phyloP scores from a whole-genome alignment of 768 basidiomycete species.

The Pleurotus djamor region DNA sequence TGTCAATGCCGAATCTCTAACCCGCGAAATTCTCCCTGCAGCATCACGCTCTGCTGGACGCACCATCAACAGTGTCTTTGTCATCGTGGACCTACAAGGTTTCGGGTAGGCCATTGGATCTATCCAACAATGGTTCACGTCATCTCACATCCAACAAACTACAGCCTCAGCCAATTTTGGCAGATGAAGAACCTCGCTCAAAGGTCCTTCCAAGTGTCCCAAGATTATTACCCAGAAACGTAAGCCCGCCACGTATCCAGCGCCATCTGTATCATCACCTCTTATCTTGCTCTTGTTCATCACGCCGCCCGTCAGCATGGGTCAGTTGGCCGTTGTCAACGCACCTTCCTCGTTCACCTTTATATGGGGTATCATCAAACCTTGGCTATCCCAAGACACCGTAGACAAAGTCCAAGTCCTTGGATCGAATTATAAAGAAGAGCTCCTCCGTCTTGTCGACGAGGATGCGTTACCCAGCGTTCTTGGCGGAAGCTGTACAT shows the following conservation, averaged over 20 bases:
- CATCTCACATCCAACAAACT: background rate
- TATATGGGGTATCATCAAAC: constrained; percentile 69
- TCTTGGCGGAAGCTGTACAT: constrained; percentile 69
- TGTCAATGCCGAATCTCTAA: constrained; percentile 63
- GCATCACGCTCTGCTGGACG: constrained; percentile 53
- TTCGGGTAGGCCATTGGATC: constrained; percentile 48
- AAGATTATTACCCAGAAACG: constrained; percentile 81
- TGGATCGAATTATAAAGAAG: constrained; percentile 55
- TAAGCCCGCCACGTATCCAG: constrained; percentile 26
- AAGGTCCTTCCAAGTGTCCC: constrained; percentile 68
- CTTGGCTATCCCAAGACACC: constrained; percentile 75
- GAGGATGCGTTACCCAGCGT: constrained; percentile 58
- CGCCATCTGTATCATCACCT: background rate
- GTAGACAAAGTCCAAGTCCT: constrained; percentile 65
- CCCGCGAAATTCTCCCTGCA: constrained; percentile 67
- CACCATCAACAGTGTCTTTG: constrained; percentile 48
- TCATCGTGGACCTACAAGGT: constrained; percentile 69
- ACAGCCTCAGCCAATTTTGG: constrained; percentile 70
- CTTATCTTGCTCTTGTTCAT: constrained; percentile 1
- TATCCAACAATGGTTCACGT: background rate
- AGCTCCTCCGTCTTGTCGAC: constrained; percentile 58
- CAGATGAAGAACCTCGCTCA: constrained; percentile 66
- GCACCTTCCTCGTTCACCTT: constrained; percentile 71
- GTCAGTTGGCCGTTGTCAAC: constrained; percentile 68
- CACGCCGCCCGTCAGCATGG: constrained; percentile 47